Conservation (phyloP, 805 yeast genomes). For the Wickerhamiella nectarea region DNA sequence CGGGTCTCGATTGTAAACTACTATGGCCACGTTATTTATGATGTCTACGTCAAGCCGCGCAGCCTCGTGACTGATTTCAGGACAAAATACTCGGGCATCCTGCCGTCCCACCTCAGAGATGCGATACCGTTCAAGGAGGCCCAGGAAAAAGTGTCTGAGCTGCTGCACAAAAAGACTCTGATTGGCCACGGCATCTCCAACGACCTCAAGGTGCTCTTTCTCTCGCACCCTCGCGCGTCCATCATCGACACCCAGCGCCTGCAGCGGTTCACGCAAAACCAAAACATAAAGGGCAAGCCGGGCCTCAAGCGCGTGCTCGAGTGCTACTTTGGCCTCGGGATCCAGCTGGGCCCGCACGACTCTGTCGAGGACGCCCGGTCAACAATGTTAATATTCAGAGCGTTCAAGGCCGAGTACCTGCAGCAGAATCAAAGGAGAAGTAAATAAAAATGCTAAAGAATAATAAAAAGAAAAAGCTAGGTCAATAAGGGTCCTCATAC, state of each 20-base stretch:
- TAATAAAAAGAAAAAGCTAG: background rate
- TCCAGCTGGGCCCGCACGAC: conserved; percentile 67
- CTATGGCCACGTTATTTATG: conserved; percentile 59
- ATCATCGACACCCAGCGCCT: conserved; percentile 66
- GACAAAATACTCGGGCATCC: conserved; percentile 82
- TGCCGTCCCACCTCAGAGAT: conserved; percentile 49
- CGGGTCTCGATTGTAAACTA: conserved; percentile 79
- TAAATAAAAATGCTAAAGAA: background rate
- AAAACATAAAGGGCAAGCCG: conserved; percentile 31
- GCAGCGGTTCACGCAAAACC: conserved; percentile 36
- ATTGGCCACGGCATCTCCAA: conserved; percentile 81
- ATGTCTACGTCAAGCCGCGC: conserved; percentile 59
- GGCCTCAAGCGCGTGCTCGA: conserved; percentile 50
- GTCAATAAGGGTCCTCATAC: too few relatives aligned
- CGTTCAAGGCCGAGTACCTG: conserved; percentile 10
- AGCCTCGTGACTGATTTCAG: conserved; percentile 80
- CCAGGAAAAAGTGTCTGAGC: conserved; percentile 38
- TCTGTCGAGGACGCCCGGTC: conserved; percentile 86
- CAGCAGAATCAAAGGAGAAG: background rate
- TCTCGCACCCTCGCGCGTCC: conserved; percentile 51
- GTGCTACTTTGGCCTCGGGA: conserved; percentile 42
- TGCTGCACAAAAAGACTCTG: conserved; percentile 36
- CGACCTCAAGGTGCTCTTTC: conserved; percentile 53
- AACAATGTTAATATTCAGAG: conserved; percentile 58
- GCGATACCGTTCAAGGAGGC: conserved; percentile 61